Base-by-base conservation (phyloP, 371 early-diverging fungal species). In the Blakeslea trispora region DNA sequence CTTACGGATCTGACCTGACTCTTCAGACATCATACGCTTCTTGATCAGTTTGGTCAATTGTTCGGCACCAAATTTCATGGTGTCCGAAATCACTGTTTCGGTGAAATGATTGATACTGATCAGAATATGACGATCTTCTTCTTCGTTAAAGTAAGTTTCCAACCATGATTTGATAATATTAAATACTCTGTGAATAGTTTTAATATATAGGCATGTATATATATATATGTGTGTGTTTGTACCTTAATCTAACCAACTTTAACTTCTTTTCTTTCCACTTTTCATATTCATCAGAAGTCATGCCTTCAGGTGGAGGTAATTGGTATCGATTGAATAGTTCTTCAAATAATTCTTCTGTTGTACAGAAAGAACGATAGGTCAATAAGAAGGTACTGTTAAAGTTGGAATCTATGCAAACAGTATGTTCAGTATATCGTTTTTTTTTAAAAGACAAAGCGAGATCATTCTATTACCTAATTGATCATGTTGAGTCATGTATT, bases 81-180 rank as follows among this genome's bases (percentile, higher is more conserved):
- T 69, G 39, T 89, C 89, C 22, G 82, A 80, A 77, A 94, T 87
- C 9, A 77, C 79, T 15, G 84, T 86, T 28, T 82, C 77, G 4
- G 92, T 87, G 70, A 95, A 95, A 21, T 87, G 75, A 41, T 82
- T 78, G 17, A 95, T 74, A 56, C 70, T 74, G 19, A 89, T 83
- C 35, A 95, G 69, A 17, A 85, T 81, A 4, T 37, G 66, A 15
- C 69, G 57, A 49, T 89, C 90, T 55, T 87, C 82, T 59, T 87
- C 88, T 57, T 94, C 94, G 14, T 88, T 74, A 77, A 88, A 95
- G 65, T 89, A 89, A 45, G 78, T 77, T 58, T 96, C 95, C 7
- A 97, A 75, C 98, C 98, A 97, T 9, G 83, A 81, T 61, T 94
- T 94, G 66, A 95, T 86, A 9, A 95, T 85, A 65, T 94, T 95